These are phyloP conservation scores for Fallopia convolvulus DNA, from an alignment of 148 eudicot species.

Conservation along the genomic window DNA sequence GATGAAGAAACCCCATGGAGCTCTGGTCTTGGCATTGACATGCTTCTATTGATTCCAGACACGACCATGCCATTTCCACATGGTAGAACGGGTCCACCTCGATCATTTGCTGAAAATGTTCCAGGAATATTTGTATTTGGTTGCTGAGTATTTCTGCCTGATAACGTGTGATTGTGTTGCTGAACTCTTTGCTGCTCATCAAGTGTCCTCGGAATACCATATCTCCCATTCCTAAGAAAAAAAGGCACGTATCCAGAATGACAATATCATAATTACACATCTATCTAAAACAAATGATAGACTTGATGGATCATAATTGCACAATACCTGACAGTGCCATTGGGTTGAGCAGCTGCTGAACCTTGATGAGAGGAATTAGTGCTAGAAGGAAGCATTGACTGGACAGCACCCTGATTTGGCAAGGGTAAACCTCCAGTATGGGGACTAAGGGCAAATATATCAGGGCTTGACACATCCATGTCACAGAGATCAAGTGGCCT, in stretches of 20 bases:
- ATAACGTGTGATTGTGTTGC: constrained; percentile 48
- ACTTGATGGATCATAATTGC: neutral
- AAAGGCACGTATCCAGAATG: constrained; percentile 3
- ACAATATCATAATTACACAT: neutral
- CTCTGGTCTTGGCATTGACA: constrained; percentile 60
- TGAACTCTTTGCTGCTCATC: constrained; percentile 80
- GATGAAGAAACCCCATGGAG: constrained; percentile 54
- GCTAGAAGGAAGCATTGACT: constrained; percentile 24
- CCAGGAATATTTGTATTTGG: constrained; percentile 45
- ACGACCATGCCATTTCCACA: constrained; percentile 46
- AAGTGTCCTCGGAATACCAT: constrained; percentile 49
- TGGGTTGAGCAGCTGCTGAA: constrained; percentile 27
- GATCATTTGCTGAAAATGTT: constrained; percentile 52
- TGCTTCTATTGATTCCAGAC: constrained; percentile 47
- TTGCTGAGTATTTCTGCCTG: constrained; percentile 59
- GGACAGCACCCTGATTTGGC: constrained; percentile 23
- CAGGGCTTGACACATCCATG: constrained; percentile 49
- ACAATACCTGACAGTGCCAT: constrained; percentile 49
- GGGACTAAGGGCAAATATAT: constrained; percentile 38
- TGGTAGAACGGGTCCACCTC: constrained; percentile 53
- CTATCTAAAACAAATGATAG: neutral
- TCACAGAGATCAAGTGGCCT: constrained; percentile 96
- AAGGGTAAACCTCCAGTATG: constrained; percentile 28
- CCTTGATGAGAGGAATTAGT: constrained; percentile 19
- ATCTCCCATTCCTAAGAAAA: constrained; percentile 54